phyloP scores from a whole-genome alignment of 768 basidiomycete species.

The Suillus discolor region DNA sequence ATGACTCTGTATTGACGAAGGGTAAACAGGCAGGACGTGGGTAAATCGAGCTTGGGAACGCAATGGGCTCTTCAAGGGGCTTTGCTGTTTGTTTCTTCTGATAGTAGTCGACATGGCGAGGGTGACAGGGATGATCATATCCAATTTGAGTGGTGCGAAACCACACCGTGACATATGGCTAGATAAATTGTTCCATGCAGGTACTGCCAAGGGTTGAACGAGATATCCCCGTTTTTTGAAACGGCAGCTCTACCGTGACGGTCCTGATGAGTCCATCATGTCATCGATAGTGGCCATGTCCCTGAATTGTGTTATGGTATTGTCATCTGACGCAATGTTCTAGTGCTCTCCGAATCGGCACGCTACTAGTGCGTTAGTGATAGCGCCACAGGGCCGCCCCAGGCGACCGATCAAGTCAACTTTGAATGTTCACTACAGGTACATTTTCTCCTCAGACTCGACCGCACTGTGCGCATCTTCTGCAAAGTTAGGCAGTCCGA shows the following conservation, averaged over 20 bases:
- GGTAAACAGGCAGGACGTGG: slow-evolving; percentile 2
- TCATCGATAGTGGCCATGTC: not conserved
- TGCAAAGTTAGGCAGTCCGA: no score
- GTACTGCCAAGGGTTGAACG: no score
- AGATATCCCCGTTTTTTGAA: not conserved
- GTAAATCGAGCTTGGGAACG: slow-evolving; percentile 5
- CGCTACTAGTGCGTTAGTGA: not conserved
- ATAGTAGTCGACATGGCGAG: no score
- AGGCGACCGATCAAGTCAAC: not conserved
- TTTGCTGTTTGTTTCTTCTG: no score
- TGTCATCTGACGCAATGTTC: not conserved
- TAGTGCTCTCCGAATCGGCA: not conserved
- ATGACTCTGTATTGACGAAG: slow-evolving; percentile 18
- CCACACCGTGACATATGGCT: no score
- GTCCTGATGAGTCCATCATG: not conserved
- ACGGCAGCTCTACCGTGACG: not conserved
- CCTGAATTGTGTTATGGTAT: not conserved
- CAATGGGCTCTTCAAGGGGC: not conserved
- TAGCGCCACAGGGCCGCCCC: not conserved
- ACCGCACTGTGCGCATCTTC: no score
- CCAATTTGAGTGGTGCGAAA: no score
- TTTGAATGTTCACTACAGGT: not conserved
- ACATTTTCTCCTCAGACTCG: not conserved
- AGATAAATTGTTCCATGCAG: no score
- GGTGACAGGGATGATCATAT: no score